Base-by-base conservation (phyloP, 768 basidiomycete species). In the Mycena galericulata region DNA sequence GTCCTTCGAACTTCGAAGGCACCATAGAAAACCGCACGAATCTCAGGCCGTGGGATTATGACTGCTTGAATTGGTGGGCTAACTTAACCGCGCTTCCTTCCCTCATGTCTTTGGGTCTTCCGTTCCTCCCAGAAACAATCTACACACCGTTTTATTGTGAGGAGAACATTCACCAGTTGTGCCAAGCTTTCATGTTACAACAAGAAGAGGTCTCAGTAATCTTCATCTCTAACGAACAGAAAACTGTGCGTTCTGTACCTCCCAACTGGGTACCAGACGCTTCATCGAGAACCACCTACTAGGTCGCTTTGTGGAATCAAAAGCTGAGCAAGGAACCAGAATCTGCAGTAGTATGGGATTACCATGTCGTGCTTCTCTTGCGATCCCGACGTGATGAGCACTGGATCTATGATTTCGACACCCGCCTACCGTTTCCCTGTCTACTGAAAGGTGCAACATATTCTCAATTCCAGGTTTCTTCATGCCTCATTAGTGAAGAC, bases 391-490 rank as follows among this genome's bases (percentile, higher is more conserved):
- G 49, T 26, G 22, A 54, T 38, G 56, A 75, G 57, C 75, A 78
- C 50, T 92, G 89, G 90, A 84, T 91, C 34, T 93, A 92, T 78
- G 92, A 93, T 79, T 85, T 89, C 58, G 92, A 93, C 76, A 88
- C 86, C 24, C 70, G 73, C 43, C 80, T 90, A 47, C 76, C 80
- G 12, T 68, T 84, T 62, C 91, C 91, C 45, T 89, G 86, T 74
- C 73, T 75, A 51, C 82, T 84, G 82, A 74, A 82, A 79, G 85
- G 90, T 86, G 74, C 65, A 82, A 71, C 26, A 32, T 29, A 53
- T 50, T 32, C 38, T 18, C 30, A 30, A 26, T 41, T 32, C 20
- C 29, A 43, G 17, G 22, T 49, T 43, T 36, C 50, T 34, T 55
- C 72, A 68, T 38, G 17, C 32, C 15, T 60, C 45, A 72, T 88